These are phyloP conservation scores for Cercospora zeae-maydis DNA, from an alignment of 2,329 filamentous ascomycete genomes.

Conservation along the genomic window DNA sequence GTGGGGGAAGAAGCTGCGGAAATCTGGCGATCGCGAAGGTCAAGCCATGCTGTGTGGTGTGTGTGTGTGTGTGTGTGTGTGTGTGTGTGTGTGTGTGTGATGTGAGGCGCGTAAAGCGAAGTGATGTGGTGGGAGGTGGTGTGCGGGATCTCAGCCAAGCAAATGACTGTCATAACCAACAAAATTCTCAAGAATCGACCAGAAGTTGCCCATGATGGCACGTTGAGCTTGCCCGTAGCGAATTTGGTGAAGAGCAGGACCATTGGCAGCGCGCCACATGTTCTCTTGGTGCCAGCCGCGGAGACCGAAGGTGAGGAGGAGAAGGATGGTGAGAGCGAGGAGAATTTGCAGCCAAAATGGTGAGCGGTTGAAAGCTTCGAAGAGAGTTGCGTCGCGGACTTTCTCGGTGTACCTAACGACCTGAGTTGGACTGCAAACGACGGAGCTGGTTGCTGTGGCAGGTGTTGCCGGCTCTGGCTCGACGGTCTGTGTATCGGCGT, in stretches of 20 bases:
- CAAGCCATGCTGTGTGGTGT: background rate
- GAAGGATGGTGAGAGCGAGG: background rate
- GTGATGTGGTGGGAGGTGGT: background rate
- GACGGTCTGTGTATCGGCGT: background rate
- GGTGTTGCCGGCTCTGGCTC: background rate
- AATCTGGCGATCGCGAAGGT: background rate
- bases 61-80: too few relatives aligned
- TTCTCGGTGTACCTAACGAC: background rate
- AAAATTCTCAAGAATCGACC: background rate
- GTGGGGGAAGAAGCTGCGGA: background rate
- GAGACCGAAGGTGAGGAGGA: background rate
- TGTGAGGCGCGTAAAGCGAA: background rate
- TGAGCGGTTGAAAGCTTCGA: background rate
- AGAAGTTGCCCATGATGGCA: conserved; percentile 1
- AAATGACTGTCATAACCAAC: conserved; percentile 1
- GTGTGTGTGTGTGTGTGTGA: background rate
- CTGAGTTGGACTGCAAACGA: background rate
- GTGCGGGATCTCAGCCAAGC: background rate
- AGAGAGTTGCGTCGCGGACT: conserved; percentile 1
- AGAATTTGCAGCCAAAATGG: background rate
- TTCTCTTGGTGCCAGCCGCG: background rate
- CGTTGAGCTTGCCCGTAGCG: background rate
- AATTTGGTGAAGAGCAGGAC: conserved; percentile 1
- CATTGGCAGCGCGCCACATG: conserved; percentile 10
- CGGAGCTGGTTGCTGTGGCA: background rate